Evolutionary conservation across 163 green algal species (phyloP).

Genomic region (Dunaliella salina): DNA sequence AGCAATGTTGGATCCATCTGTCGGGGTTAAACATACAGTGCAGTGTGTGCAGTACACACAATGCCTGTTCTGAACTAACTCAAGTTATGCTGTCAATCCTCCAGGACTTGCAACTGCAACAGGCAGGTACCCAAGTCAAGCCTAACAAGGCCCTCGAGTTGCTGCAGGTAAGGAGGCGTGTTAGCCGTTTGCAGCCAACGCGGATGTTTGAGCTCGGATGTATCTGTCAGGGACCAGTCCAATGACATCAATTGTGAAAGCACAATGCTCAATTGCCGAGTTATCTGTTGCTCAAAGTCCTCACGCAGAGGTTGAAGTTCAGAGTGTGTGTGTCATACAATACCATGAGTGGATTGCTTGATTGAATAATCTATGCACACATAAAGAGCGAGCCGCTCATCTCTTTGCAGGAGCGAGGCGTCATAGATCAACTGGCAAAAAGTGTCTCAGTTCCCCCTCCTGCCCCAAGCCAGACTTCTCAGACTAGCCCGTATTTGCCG

Average conservation of each 20-base stretch:
- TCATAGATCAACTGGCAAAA: background rate
- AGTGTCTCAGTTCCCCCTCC: background rate
- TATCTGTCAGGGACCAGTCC: background rate
- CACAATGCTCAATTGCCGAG: background rate
- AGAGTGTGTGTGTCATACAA: background rate
- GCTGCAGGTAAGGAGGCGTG: background rate
- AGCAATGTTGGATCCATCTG: background rate
- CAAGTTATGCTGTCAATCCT: background rate
- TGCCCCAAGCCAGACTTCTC: background rate
- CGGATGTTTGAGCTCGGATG: background rate
- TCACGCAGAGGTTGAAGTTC: background rate
- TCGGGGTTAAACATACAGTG: background rate
- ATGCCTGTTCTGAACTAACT: no score
- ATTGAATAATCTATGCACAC: background rate
- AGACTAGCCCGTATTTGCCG: background rate
- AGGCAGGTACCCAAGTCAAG: background rate
- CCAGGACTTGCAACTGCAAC: background rate
- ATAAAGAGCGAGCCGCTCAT: no score
- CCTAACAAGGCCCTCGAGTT: background rate
- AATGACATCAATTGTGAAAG: background rate
- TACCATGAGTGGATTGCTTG: background rate
- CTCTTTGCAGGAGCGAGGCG: background rate
- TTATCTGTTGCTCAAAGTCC: background rate
- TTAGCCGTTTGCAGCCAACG: background rate
- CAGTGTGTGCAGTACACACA: no score